phyloP scores from a whole-genome alignment of 441 rosid genomes.

The Omphalea diandra region DNA sequence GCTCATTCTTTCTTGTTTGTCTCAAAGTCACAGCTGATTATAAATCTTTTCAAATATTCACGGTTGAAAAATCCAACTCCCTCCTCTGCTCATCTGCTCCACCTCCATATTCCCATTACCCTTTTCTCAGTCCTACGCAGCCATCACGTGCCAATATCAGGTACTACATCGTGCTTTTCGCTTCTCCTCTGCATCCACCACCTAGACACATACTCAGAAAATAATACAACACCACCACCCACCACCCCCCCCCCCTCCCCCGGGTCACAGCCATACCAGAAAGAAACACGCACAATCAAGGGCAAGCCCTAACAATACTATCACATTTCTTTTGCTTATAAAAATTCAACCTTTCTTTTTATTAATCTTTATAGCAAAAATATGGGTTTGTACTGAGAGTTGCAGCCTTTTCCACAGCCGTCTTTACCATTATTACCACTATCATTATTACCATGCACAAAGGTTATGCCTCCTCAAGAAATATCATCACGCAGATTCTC shows the following conservation, averaged over 20 bases:
- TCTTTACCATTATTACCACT: conserved; percentile 33
- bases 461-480: conserved; percentile 27
- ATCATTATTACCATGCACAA: conserved; percentile 37
- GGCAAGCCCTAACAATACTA: too few species aligned
- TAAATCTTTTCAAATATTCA: background rate
- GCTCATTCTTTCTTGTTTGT: conserved; percentile 2
- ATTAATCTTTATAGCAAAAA: background rate
- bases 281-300: too few species aligned
- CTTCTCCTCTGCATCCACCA: conserved; percentile 28
- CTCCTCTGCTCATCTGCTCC: too few species aligned
- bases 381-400: conserved; percentile 20
- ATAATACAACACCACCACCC: too few species aligned
- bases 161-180: conserved; percentile 43
- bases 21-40: conserved; percentile 35
- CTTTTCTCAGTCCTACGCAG: conserved; percentile 40
- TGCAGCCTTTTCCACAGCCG: conserved; percentile 37
- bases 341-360: too few species aligned
- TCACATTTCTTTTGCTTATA: too few species aligned
- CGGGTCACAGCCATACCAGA: too few species aligned
- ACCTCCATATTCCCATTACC: too few species aligned
- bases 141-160: conserved; percentile 46
- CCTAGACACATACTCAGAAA: conserved; percentile 22
- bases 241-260: too few species aligned
- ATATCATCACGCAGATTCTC: conserved; percentile 28
- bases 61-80: too few species aligned